Conservation (phyloP, 2,329 filamentous ascomycete species). For the Pestalotiopsis sp. region DNA sequence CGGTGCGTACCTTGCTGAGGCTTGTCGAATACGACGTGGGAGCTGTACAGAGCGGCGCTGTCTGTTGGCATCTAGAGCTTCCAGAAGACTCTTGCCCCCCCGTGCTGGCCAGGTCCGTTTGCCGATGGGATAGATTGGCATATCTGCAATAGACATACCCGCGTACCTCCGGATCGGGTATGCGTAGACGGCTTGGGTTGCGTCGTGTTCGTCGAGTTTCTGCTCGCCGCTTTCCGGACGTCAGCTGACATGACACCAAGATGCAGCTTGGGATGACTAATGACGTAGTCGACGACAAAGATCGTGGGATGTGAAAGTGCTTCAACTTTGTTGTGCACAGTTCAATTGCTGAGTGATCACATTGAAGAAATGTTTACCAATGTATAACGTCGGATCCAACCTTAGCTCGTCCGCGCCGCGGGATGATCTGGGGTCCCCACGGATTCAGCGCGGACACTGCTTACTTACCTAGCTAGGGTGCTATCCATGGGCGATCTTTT, state of each 20-base stretch:
- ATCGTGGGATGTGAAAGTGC: background rate
- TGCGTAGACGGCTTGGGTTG: background rate
- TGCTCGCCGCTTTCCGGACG: background rate
- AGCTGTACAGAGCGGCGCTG: background rate
- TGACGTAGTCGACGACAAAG: background rate
- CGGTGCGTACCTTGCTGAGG: background rate
- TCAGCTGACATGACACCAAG: background rate
- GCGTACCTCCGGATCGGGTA: background rate
- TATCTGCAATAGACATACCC: background rate
- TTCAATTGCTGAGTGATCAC: background rate
- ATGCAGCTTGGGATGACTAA: background rate
- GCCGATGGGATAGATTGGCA: background rate
- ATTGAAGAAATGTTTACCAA: background rate
- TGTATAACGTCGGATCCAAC: background rate
- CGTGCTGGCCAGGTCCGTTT: background rate
- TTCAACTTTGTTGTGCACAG: background rate
- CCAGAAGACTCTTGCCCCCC: background rate
- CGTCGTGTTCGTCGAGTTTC: background rate
- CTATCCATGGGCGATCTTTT: background rate
- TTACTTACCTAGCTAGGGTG: background rate
- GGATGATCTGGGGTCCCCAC: background rate
- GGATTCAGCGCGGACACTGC: background rate
- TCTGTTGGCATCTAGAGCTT: background rate
- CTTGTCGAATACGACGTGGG: background rate
- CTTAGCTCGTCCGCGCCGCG: background rate